Conservation (phyloP, 345 rosid genomes). For the Theobroma cacao region DNA sequence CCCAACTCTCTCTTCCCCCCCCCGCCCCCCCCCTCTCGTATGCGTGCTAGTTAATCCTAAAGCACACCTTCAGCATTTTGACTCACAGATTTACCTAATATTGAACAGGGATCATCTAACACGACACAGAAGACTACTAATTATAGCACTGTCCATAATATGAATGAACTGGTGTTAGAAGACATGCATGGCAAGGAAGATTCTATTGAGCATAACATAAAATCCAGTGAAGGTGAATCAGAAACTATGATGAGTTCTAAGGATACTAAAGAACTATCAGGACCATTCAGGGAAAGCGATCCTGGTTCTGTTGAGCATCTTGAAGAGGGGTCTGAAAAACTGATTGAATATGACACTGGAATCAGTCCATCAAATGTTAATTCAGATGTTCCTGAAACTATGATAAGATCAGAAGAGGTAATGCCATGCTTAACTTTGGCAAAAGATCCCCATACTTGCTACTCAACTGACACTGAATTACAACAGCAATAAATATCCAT, state of each 20-base stretch:
- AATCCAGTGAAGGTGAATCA: slow-evolving; percentile 13
- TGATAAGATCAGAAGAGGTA: slow-evolving; percentile 26
- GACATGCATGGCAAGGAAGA: slow-evolving; percentile 10
- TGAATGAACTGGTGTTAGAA: neutral
- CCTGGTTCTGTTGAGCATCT: neutral
- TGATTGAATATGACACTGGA: neutral
- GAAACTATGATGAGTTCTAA: neutral
- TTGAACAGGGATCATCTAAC: slow-evolving; percentile 29
- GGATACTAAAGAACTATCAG: slow-evolving; percentile 9
- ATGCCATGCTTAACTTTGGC: neutral
- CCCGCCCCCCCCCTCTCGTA: neutral
- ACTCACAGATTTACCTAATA: neutral
- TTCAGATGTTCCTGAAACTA: slow-evolving; percentile 6
- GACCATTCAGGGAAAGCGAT: neutral
- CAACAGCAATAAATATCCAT: neutral
- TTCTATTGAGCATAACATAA: neutral
- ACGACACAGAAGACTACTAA: slow-evolving; percentile 1
- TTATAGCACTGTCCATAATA: neutral
- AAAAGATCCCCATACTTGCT: neutral
- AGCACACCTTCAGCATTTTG: neutral
- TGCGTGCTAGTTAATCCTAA: neutral
- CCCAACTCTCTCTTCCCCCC: neutral
- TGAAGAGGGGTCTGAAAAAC: slow-evolving; percentile 1
- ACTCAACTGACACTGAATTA: neutral
- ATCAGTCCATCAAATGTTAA: neutral